phyloP scores from a whole-genome alignment of 805 yeast genomes.

The Zygotorulaspora sp. region DNA sequence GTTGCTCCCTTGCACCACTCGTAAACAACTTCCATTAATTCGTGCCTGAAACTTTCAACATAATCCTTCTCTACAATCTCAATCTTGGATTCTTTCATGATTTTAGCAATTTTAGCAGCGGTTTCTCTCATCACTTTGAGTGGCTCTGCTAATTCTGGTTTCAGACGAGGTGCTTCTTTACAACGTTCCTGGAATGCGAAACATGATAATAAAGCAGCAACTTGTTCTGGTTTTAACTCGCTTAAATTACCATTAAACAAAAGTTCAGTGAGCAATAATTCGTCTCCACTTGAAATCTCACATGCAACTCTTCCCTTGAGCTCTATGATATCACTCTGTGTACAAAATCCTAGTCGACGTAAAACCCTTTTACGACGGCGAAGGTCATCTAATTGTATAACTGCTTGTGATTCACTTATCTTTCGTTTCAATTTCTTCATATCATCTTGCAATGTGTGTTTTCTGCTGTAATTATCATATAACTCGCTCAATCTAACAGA shows the following conservation, averaged over 20 bases:
- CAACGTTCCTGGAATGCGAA: slow-evolving; percentile 96
- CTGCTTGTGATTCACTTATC: slow-evolving; percentile 80
- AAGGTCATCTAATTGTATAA: slow-evolving; percentile 89
- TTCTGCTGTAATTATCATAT: slow-evolving; percentile 60
- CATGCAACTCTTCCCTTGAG: slow-evolving; percentile 97
- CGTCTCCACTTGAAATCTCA: slow-evolving; percentile 87
- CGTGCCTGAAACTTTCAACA: slow-evolving; percentile 85
- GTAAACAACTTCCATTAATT: slow-evolving; percentile 93
- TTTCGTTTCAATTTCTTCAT: slow-evolving; percentile 58
- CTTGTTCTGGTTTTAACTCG: slow-evolving; percentile 80
- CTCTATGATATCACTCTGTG: slow-evolving; percentile 84
- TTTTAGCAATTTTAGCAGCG: slow-evolving; percentile 87
- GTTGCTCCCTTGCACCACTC: slow-evolving; percentile 97
- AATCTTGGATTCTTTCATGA: slow-evolving; percentile 82
- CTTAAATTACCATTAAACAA: slow-evolving; percentile 94
- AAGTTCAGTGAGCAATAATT: slow-evolving; percentile 78
- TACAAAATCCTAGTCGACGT: slow-evolving; percentile 85
- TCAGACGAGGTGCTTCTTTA: slow-evolving; percentile 77
- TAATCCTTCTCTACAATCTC: slow-evolving; percentile 90
- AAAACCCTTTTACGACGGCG: slow-evolving; percentile 89
- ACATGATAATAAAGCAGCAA: slow-evolving; percentile 88
- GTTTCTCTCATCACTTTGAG: slow-evolving; percentile 81
- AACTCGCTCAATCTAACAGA: slow-evolving; percentile 57
- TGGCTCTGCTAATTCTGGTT: slow-evolving; percentile 91
- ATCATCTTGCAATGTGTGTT: slow-evolving; percentile 55